phyloP scores from a whole-genome alignment of 2,329 filamentous ascomycete species.

The Fusarium zealandicum region DNA sequence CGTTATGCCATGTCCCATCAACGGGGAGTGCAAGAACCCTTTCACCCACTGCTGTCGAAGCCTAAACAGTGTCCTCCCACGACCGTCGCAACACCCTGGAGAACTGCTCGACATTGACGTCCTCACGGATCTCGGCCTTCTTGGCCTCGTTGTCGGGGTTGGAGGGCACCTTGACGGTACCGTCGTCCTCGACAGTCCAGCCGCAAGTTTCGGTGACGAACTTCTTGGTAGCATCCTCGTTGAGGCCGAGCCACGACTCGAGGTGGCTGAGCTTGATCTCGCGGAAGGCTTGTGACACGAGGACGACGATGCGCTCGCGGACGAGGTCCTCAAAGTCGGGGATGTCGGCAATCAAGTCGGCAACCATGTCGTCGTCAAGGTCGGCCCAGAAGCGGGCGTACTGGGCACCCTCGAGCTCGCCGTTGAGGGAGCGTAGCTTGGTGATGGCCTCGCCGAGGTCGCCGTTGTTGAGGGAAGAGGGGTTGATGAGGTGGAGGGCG shows the following conservation, averaged over 20 bases:
- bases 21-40: constrained; percentile 32
- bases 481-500: constrained; percentile 90
- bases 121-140: constrained; percentile 93
- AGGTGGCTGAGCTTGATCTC: constrained; percentile 73
- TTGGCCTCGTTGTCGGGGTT: constrained; percentile 99
- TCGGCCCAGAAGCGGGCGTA: constrained; percentile 94
- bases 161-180: constrained; percentile 76
- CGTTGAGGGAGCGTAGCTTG: constrained; percentile 85
- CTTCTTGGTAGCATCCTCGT: constrained; percentile 72
- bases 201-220: constrained; percentile 86
- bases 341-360: constrained; percentile 93
- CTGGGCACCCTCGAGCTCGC: constrained; percentile 86
- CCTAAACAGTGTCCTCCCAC: constrained; percentile 72
- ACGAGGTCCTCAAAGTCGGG: constrained; percentile 94
- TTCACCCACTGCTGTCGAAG: constrained; percentile 25
- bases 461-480: constrained; percentile 70
- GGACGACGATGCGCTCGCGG: constrained; percentile 85
- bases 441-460: constrained; percentile 89
- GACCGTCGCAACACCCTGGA: constrained; percentile 80
- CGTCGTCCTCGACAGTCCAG: constrained; percentile 77
- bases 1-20: constrained; percentile 41
- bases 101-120: constrained; percentile 90
- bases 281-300: constrained; percentile 81
- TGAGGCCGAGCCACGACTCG: constrained; percentile 78
- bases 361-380: constrained; percentile 94